phyloP scores from a whole-genome alignment of 352 stramenopile species.

The Pythium guiyangense region DNA sequence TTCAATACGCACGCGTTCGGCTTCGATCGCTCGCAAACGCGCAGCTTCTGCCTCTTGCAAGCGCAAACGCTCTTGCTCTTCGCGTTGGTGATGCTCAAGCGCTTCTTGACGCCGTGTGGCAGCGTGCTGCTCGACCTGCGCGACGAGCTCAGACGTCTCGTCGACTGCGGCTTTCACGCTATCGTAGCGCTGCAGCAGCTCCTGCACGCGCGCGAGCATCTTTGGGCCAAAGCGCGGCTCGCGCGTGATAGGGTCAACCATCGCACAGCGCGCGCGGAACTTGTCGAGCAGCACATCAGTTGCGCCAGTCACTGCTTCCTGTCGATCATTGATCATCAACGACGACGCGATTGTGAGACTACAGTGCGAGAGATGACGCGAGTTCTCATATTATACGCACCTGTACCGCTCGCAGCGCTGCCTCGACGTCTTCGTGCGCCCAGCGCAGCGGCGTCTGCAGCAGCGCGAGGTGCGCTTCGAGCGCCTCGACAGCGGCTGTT shows the following conservation, averaged over 20 bases:
- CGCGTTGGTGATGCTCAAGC: conserved; percentile 16
- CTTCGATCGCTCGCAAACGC: background rate
- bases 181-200: conserved; percentile 51
- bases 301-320: conserved; percentile 27
- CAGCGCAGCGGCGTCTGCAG: conserved; percentile 16
- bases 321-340: background rate
- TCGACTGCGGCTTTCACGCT: conserved; percentile 26
- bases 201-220: conserved; percentile 61
- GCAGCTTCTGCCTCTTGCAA: background rate
- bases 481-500: conserved; percentile 27
- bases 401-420: conserved; percentile 2
- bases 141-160: conserved; percentile 22
- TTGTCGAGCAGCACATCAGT: conserved; percentile 36
- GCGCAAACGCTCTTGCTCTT: conserved; percentile 12
- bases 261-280: conserved; percentile 40
- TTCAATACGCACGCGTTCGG: background rate
- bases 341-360: conserved; percentile 4
- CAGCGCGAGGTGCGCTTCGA: conserved; percentile 30
- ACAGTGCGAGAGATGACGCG: background rate
- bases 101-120: conserved; percentile 13
- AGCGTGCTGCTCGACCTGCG: conserved; percentile 5
- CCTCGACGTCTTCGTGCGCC: conserved; percentile 1
- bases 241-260: conserved; percentile 71
- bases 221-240: conserved; percentile 70
- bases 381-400: background rate